A percentile compares a stretch with the other conserved stretches of the same genome.
phyloP scores from a whole-genome alignment of 768 basidiomycete genomes.

The Naematelia encephala region DNA sequence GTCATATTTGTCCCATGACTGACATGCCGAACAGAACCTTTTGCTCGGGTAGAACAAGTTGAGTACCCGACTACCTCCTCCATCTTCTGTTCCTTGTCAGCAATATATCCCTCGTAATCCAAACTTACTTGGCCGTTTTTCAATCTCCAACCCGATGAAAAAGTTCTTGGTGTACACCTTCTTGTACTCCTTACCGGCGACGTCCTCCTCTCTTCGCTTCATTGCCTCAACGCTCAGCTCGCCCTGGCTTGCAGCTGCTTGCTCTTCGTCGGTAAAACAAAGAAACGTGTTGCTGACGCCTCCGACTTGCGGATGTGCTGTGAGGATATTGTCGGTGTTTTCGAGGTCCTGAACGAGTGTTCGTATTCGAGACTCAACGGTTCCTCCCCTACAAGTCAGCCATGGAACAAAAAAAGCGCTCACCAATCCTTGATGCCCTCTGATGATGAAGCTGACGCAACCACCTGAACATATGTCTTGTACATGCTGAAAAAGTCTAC shows the following conservation, averaged over 20 bases:
- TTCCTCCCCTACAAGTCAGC: slow-evolving; percentile 65
- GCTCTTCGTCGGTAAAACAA: slow-evolving; percentile 81
- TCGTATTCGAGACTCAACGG: slow-evolving; percentile 94
- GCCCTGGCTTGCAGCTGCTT: slow-evolving; percentile 80
- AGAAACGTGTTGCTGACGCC: slow-evolving; percentile 84
- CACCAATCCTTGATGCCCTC: slow-evolving; percentile 94
- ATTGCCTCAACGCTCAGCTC: slow-evolving; percentile 70
- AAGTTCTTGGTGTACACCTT: slow-evolving; percentile 95
- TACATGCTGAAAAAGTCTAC: slow-evolving; percentile 98
- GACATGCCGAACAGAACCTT: slow-evolving; percentile 89
- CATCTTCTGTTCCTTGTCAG: slow-evolving; percentile 59
- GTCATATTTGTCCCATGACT: slow-evolving; percentile 93
- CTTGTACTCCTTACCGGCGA: slow-evolving; percentile 62
- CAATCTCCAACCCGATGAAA: slow-evolving; percentile 90
- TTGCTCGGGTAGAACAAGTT: slow-evolving; percentile 97
- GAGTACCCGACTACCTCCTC: slow-evolving; percentile 72
- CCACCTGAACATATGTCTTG: slow-evolving; percentile 91
- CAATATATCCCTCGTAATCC: slow-evolving; percentile 3
- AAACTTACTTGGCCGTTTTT: slow-evolving; percentile 78
- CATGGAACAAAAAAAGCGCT: slow-evolving; percentile 34
- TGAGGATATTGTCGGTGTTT: slow-evolving; percentile 81
- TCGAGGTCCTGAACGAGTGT: slow-evolving; percentile 98
- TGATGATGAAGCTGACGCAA: slow-evolving; percentile 76
- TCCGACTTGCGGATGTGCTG: slow-evolving; percentile 93
- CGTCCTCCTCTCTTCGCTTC: slow-evolving; percentile 59